A percentile compares a stretch with the other conserved stretches of the same genome.
These are phyloP conservation scores for Ophiostoma pallidulum DNA, from an alignment of 2,329 filamentous ascomycete species.

Conservation along the genomic window DNA sequence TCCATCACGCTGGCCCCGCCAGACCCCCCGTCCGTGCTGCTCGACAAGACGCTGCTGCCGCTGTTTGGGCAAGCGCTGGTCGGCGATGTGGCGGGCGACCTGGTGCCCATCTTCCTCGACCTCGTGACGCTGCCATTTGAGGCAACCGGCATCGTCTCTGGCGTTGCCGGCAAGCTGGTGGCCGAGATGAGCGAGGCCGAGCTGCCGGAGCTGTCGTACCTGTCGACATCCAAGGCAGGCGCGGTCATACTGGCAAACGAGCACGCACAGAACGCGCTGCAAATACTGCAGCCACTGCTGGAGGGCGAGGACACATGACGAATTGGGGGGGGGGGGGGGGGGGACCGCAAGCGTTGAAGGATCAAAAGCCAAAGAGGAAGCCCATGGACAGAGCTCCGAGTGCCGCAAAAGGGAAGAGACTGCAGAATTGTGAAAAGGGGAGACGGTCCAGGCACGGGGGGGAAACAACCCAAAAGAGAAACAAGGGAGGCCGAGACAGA, in stretches of 20 bases:
- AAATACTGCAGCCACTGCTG: slow-evolving; percentile 51
- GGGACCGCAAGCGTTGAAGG: slow-evolving; percentile 8
- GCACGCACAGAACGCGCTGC: slow-evolving; percentile 64
- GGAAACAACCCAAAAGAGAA: not conserved
- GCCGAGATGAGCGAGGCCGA: slow-evolving; percentile 52
- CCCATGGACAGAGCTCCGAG: too few relatives aligned
- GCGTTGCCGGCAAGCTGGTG: slow-evolving; percentile 75
- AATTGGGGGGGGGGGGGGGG: too few relatives aligned
- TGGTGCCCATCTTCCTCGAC: slow-evolving; percentile 83
- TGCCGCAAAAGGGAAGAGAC: not conserved
- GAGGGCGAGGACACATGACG: slow-evolving; percentile 15
- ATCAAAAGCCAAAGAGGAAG: too few relatives aligned
- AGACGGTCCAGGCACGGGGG: not conserved
- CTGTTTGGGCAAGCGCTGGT: slow-evolving; percentile 66
- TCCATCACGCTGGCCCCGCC: slow-evolving; percentile 64
- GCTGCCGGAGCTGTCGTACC: slow-evolving; percentile 73
- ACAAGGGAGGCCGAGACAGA: not conserved
- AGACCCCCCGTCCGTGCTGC: slow-evolving; percentile 62
- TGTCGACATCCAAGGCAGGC: slow-evolving; percentile 80
- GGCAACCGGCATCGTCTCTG: slow-evolving; percentile 89
- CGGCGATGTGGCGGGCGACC: slow-evolving; percentile 59
- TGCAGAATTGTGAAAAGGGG: not conserved
- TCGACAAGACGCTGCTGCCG: slow-evolving; percentile 58
- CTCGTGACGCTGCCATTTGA: slow-evolving; percentile 72
- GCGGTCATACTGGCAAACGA: slow-evolving; percentile 76